Base-by-base conservation (phyloP, 495 filamentous ascomycete genomes). In the Ascobolus immersus region DNA sequence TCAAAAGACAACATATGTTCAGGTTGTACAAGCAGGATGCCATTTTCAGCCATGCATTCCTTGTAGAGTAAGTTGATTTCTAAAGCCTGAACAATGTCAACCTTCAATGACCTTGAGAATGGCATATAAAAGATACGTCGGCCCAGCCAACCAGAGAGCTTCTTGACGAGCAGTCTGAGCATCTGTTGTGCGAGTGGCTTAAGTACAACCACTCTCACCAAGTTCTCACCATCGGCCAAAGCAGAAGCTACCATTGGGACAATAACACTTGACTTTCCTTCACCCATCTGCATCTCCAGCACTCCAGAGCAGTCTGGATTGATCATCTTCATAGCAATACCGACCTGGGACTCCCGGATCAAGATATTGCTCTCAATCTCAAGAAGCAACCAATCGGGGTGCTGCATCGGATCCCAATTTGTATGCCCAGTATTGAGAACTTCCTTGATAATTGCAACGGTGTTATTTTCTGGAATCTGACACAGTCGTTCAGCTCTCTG, bases 361-460 rank as follows among this genome's bases (percentile, higher is more conserved):
- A 67, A 43, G 1, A 69, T 40, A 36, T 69, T 54, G 5, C 47
- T 39, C 10, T 71, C 67, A 22, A 71, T 59, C 36, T 71, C 67
- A 1, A 71, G 45, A 8, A 71, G 49, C 0, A 71, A 39, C 62
- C 64, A 69, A 33, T 71, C 67, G 0, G 60, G 52, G 4, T 33
- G 24, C 7, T 60, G 28, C 0, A 45, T 17, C 0, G 63, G 58
- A 0, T 48, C 22, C 67, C 65, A 71, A 34, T 65, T 66, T 4
- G 34, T 21, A 40, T 69, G 65, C 3, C 64, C 63, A 0, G 19
- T 8, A 44, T 65, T 60, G 3, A 36, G 17, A 5, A 43, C 22
- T 32, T 63, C 56, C 12, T 61, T 54, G 24, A 13, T 27, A 27
- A 27, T 11, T 10, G n/a, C n/a, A n/a, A n/a, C n/a, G n/a, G n/a